A percentile compares a stretch with the other conserved stretches of the same genome.
Conservation (phyloP, 768 basidiomycete species). For the Serendipita sp. region DNA sequence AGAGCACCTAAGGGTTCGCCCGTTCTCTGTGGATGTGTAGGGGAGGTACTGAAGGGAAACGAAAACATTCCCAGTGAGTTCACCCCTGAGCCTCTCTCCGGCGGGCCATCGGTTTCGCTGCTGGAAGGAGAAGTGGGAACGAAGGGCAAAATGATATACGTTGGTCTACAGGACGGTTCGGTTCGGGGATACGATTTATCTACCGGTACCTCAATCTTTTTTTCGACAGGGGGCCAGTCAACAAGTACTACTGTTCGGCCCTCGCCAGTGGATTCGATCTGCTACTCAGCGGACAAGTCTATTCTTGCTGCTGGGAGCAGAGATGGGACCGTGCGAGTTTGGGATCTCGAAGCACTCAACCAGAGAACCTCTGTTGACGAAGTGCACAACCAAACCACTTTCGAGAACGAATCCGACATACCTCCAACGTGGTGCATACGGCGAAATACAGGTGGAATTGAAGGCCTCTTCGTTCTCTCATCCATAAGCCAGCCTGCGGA, state of each 20-base stretch:
- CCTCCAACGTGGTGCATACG: slow-evolving; percentile 2
- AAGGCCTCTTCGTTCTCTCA: slow-evolving; percentile 28
- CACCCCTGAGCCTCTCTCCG: slow-evolving; percentile 11
- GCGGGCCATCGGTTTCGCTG: neutral
- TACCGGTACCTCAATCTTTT: slow-evolving; percentile 19
- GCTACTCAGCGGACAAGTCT: slow-evolving; percentile 25
- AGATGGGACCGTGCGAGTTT: slow-evolving; percentile 37
- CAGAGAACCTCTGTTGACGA: slow-evolving; percentile 24
- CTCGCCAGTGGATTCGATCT: slow-evolving; percentile 28
- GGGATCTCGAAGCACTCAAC: slow-evolving; percentile 31
- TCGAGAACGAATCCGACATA: neutral
- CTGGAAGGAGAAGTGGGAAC: slow-evolving; percentile 30
- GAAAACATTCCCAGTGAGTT: slow-evolving; percentile 13
- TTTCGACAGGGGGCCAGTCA: slow-evolving; percentile 11
- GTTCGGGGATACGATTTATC: slow-evolving; percentile 43
- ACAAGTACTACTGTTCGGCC: slow-evolving; percentile 16
- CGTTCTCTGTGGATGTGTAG: slow-evolving; percentile 31
- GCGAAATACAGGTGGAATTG: slow-evolving; percentile 20
- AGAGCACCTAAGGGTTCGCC: slow-evolving; percentile 24
- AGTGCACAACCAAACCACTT: neutral
- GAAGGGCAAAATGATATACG: slow-evolving; percentile 32
- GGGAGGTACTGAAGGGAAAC: slow-evolving; percentile 21
- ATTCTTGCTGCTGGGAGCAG: slow-evolving; percentile 45
- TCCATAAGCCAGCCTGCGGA: neutral
- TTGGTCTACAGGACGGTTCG: slow-evolving; percentile 38